Conservation (phyloP, 1,284 basidiomycete genomes). For the Schizophyllum amplum region DNA sequence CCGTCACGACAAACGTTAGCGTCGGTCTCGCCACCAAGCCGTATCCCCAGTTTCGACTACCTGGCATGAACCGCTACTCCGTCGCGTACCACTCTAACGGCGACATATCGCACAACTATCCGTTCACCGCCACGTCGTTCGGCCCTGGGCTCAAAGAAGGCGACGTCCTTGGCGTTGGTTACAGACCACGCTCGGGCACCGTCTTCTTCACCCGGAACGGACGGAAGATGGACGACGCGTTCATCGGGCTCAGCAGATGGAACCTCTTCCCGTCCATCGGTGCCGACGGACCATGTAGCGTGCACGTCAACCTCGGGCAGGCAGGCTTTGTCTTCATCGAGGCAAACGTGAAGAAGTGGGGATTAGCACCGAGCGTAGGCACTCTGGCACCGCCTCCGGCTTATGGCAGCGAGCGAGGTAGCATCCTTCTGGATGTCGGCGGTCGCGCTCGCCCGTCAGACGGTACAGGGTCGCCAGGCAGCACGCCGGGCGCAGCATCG, state of each 20-base stretch:
- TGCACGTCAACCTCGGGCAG: slow-evolving; percentile 94
- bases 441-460: slow-evolving; percentile 45
- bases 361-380: slow-evolving; percentile 88
- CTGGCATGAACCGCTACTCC: slow-evolving; percentile 85
- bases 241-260: slow-evolving; percentile 78
- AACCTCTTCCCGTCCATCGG: slow-evolving; percentile 95
- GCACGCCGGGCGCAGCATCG: slow-evolving; percentile 39
- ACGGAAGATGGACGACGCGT: slow-evolving; percentile 91
- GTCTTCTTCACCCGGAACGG: slow-evolving; percentile 97
- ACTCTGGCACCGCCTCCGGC: slow-evolving; percentile 93
- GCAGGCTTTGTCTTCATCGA: slow-evolving; percentile 97
- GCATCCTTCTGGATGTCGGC: slow-evolving; percentile 87
- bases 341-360: slow-evolving; percentile 99
- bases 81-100: slow-evolving; percentile 96
- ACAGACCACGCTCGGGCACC: slow-evolving; percentile 88
- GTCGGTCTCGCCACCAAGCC: slow-evolving; percentile 93
- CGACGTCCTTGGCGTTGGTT: slow-evolving; percentile 89
- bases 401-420: slow-evolving; percentile 90
- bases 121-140: slow-evolving; percentile 85
- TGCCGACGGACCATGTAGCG: slow-evolving; percentile 87
- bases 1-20: slow-evolving; percentile 73
- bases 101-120: slow-evolving; percentile 96
- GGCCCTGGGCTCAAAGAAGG: slow-evolving; percentile 87
- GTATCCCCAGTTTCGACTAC: slow-evolving; percentile 87
- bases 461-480: slow-evolving; percentile 28